These are phyloP conservation scores for Phaffia rhodozyma DNA, from an alignment of 1,284 basidiomycete species.

Conservation along the genomic window DNA sequence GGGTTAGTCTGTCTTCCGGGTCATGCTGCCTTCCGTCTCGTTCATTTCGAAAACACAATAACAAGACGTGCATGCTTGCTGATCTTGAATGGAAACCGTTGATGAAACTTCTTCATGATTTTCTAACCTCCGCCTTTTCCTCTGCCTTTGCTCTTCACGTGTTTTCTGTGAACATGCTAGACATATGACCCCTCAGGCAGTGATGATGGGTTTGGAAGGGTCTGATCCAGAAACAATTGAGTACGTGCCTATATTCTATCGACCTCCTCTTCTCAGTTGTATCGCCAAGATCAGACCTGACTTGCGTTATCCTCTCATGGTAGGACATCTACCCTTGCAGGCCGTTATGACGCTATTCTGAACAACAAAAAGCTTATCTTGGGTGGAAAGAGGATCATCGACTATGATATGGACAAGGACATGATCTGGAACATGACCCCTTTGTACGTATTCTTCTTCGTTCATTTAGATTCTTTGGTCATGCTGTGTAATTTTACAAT, in stretches of 20 bases:
- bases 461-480: constrained; percentile 26
- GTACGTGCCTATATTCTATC: not conserved
- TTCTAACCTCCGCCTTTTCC: not conserved
- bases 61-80: no score
- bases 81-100: no score
- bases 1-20: constrained; percentile 42
- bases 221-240: constrained; percentile 27
- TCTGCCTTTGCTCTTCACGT: not conserved
- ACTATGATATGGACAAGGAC: constrained; percentile 75
- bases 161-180: constrained; percentile 36
- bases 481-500: constrained; percentile 36
- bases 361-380: constrained; percentile 54
- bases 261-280: not conserved
- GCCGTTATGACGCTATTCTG: constrained; percentile 59
- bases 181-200: constrained; percentile 87
- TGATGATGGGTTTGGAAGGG: constrained; percentile 80
- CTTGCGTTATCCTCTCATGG: constrained; percentile 52
- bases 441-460: constrained; percentile 24
- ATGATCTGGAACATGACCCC: constrained; percentile 82
- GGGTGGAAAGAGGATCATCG: constrained; percentile 58
- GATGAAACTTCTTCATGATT: not conserved
- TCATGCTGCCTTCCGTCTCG: not conserved
- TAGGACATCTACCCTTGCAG: constrained; percentile 59
- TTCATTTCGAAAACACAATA: no score
- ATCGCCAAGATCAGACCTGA: constrained; percentile 33